Percentiles rank a stretch among this genome's conserved stretches.
phyloP scores from a whole-genome alignment of 1,284 basidiomycete genomes.

The Sutorius eximius region DNA sequence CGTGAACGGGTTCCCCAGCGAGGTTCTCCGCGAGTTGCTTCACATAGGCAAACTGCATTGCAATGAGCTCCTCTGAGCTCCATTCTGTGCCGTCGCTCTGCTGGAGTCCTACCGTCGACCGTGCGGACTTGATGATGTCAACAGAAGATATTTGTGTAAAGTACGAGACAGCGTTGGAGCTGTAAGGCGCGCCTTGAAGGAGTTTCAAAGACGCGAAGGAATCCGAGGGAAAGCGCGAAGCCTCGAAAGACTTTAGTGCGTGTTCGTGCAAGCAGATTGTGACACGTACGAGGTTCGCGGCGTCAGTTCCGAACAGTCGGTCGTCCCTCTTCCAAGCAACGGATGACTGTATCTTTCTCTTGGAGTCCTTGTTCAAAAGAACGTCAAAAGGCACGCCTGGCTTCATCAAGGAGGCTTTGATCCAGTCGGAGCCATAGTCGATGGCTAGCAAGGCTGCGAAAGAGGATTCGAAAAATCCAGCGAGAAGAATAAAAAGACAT shows the following conservation, averaged over 20 bases:
- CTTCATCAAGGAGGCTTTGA: slow-evolving; percentile 95
- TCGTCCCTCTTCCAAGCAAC: slow-evolving; percentile 89
- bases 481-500: slow-evolving; percentile 26
- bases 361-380: slow-evolving; percentile 93
- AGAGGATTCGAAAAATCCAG: slow-evolving; percentile 25
- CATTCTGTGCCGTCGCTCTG: slow-evolving; percentile 68
- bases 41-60: slow-evolving; percentile 92
- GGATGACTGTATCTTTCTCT: slow-evolving; percentile 89
- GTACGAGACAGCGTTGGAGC: slow-evolving; percentile 62
- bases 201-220: slow-evolving; percentile 88
- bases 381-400: slow-evolving; percentile 97
- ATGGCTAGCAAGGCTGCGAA: slow-evolving; percentile 76
- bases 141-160: slow-evolving; percentile 67
- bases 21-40: slow-evolving; percentile 83
- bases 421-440: slow-evolving; percentile 95
- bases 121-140: slow-evolving; percentile 55
- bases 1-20: slow-evolving; percentile 74
- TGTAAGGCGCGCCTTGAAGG: slow-evolving; percentile 75
- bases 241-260: slow-evolving; percentile 46
- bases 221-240: slow-evolving; percentile 86
- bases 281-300: slow-evolving; percentile 77
- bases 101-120: slow-evolving; percentile 59
- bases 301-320: slow-evolving; percentile 86
- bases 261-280: background rate
- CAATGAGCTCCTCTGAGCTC: slow-evolving; percentile 89